Evolutionary conservation across 2,329 filamentous ascomycete species (phyloP).

Genomic region (Apiospora malaysiana): DNA sequence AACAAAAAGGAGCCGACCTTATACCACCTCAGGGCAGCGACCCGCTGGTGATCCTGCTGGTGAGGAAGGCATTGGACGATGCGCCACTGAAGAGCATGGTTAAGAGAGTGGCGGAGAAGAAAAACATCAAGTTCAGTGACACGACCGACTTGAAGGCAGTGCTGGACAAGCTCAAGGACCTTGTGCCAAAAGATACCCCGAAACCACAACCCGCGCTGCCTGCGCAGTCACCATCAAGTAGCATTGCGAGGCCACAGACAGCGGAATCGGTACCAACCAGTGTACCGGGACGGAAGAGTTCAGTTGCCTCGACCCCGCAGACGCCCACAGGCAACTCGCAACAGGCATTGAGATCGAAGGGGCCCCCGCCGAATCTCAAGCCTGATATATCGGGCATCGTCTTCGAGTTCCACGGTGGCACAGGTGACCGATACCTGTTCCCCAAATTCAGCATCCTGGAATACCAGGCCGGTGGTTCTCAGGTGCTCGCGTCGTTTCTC

Average conservation of each 20-base stretch:
- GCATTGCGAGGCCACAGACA: constrained; percentile 17
- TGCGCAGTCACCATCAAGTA: background rate
- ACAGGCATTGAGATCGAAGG: constrained; percentile 66
- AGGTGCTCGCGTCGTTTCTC: constrained; percentile 77
- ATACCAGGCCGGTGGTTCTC: constrained; percentile 61
- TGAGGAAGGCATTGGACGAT: constrained; percentile 64
- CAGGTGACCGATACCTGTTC: constrained; percentile 78
- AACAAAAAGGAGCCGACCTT: constrained; percentile 59
- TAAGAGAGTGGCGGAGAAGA: constrained; percentile 57
- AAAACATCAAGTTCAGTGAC: constrained; percentile 55
- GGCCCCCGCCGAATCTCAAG: constrained; percentile 57
- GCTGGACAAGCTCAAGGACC: constrained; percentile 54
- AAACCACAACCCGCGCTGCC: constrained; percentile 26
- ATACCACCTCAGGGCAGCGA: constrained; percentile 61
- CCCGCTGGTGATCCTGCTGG: constrained; percentile 60
- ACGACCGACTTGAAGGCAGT: constrained; percentile 59
- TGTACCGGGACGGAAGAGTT: constrained; percentile 37
- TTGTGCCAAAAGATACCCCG: constrained; percentile 46
- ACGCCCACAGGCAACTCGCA: constrained; percentile 40
- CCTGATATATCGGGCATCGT: constrained; percentile 70
- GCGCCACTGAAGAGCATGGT: constrained; percentile 55
- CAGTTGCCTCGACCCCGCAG: constrained; percentile 30
- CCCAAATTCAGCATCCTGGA: constrained; percentile 81
- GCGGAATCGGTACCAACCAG: constrained; percentile 40
- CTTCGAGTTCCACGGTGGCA: constrained; percentile 70